Base-by-base conservation (phyloP, 2,329 filamentous ascomycete species). In the Pseudopyricularia javanii region DNA sequence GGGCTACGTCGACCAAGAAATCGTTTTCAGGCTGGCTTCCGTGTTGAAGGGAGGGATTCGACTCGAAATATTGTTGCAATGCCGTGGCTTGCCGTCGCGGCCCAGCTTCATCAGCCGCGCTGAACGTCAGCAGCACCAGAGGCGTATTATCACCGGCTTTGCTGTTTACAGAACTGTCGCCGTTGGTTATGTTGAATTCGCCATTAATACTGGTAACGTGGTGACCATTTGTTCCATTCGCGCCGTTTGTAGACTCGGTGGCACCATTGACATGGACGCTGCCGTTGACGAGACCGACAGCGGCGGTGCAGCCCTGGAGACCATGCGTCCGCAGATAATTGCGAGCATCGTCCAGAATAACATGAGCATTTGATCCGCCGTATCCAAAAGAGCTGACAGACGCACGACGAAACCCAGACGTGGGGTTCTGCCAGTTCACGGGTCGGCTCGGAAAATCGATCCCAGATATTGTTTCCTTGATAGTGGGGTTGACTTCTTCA, bases 331-430 rank as follows among this genome's bases (percentile, higher is more conserved):
- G 33, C 24, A 59, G 34, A 35, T 30, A 61, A 49, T 14, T 40
- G 32, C 54, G 51, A 17, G 59, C 59, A 22, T 60, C 57, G 24
- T 64, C 63, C 7, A 65, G 54, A 8, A 65, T 57, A 45, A 60
- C 59, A 32, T 65, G 63, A 0, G 56, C 59, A 49, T 66, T 66
- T 2, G 62, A 57, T 1, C 64, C 64, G 7, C 63, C 63, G 45
- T 57, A 65, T 3, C 64, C 63, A 37, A 63, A 64, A 2, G 57
- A 61, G 51, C 62, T 65, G 30, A 66, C 57, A 2, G 59, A 60
- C 0, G 58, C 61, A 0, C 63, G 56, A 1, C 55, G 52, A 0
- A 60, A 32, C 14, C 53, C 53, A 8, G 37, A 45, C 1, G 11
- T 35, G 4, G 33, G 33, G 6, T 52, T 26, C 0, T 62, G 63